Conservation (phyloP, 176 grass and related monocot genomes). For the Triticum aestivum region DNA sequence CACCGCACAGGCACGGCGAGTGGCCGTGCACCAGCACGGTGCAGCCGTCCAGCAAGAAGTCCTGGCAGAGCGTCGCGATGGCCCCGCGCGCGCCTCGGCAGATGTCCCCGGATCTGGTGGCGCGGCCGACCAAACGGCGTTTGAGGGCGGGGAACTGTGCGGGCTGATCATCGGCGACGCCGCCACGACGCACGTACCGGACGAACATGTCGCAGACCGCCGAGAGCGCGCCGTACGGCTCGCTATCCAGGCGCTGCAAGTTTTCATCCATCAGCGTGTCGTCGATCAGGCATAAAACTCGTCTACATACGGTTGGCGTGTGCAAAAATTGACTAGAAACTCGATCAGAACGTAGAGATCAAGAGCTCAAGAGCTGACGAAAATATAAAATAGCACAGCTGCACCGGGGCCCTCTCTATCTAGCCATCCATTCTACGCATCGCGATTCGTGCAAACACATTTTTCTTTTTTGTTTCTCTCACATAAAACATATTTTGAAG, state of each 20-base stretch:
- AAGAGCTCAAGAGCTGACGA: not conserved
- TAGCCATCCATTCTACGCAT: too few species aligned
- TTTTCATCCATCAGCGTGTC: not conserved
- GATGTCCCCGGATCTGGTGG: not conserved
- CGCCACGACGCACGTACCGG: not conserved
- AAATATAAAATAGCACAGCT: too few species aligned
- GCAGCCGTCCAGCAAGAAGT: conserved; percentile 61
- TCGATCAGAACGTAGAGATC: not conserved
- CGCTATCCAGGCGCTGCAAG: not conserved
- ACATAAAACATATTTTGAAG: too few species aligned
- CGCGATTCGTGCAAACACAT: too few species aligned
- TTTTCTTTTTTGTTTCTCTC: too few species aligned
- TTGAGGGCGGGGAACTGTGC: not conserved
- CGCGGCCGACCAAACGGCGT: not conserved
- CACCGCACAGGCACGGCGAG: conserved; percentile 33
- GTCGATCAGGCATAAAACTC: not conserved
- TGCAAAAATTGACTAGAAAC: not conserved
- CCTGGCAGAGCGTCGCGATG: conserved; percentile 64
- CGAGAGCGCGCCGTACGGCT: conserved; percentile 3
- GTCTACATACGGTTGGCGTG: not conserved
- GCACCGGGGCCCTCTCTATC: too few species aligned
- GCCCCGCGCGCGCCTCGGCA: conserved; percentile 31
- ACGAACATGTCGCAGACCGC: conserved; percentile 11
- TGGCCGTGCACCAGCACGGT: conserved; percentile 60
- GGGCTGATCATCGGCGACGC: not conserved